phyloP scores from a whole-genome alignment of 768 basidiomycete species.

The Paxillus involutus region DNA sequence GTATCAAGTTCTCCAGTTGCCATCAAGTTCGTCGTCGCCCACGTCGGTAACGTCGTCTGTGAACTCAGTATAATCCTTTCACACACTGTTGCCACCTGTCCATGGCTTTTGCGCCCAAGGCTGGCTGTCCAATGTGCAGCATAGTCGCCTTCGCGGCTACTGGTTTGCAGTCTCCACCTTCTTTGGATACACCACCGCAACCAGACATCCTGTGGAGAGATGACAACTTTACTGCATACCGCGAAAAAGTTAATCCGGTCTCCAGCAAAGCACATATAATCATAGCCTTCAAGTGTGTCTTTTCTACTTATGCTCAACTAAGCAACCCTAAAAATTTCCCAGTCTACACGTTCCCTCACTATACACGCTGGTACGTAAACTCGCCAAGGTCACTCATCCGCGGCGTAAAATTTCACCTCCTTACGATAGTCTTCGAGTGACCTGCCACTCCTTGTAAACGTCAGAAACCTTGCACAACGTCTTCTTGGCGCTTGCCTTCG shows the following conservation, averaged over 20 bases:
- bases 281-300: slow-evolving; percentile 71
- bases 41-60: slow-evolving; percentile 10
- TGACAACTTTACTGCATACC: slow-evolving; percentile 74
- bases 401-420: slow-evolving; percentile 7
- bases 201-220: slow-evolving; percentile 74
- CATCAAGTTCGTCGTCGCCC: neutral
- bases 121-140: slow-evolving; percentile 77
- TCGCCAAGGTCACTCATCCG: neutral
- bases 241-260: slow-evolving; percentile 67
- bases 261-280: slow-evolving; percentile 74
- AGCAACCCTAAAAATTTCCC: slow-evolving; percentile 27
- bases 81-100: neutral
- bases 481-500: slow-evolving; percentile 49
- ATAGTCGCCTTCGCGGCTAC: slow-evolving; percentile 55
- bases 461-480: slow-evolving; percentile 57
- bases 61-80: neutral
- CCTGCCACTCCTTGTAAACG: slow-evolving; percentile 65
- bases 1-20: neutral
- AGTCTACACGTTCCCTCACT: slow-evolving; percentile 80
- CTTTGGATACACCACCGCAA: slow-evolving; percentile 44
- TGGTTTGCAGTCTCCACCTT: slow-evolving; percentile 27
- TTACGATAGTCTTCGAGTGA: slow-evolving; percentile 64
- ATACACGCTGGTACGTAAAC: slow-evolving; percentile 61
- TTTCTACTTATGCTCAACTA: slow-evolving; percentile 46
- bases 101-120: slow-evolving; percentile 59